phyloP scores from a whole-genome alignment of 2,329 filamentous ascomycete species.

The Esteya vermicola region DNA sequence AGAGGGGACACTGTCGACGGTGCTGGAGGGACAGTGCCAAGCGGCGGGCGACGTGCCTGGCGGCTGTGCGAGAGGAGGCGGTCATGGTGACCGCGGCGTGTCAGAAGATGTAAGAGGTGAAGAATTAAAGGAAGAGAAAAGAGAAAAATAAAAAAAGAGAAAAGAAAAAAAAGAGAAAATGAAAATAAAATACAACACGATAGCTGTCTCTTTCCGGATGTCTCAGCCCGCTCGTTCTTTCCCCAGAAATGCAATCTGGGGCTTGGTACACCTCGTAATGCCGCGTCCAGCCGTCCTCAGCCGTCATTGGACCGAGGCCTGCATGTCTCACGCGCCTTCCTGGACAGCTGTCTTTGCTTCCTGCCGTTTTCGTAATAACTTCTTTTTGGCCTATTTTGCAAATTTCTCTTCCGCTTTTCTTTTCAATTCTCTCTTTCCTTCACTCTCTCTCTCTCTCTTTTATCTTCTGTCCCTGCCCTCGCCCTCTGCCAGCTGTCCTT shows the following conservation, averaged over 20 bases:
- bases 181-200: too few species aligned
- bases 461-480: neutral
- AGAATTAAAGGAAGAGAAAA: too few species aligned
- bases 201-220: too few species aligned
- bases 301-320: neutral
- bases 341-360: neutral
- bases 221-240: neutral
- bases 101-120: neutral
- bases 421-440: neutral
- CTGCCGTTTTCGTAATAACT: too few species aligned
- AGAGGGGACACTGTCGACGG: too few species aligned
- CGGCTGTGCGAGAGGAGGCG: too few species aligned
- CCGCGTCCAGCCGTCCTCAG: neutral
- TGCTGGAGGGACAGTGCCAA: too few species aligned
- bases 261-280: neutral
- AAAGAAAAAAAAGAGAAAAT: too few species aligned
- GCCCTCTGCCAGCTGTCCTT: neutral
- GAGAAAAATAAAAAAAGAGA: too few species aligned
- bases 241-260: neutral
- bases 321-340: neutral
- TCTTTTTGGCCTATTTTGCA: neutral
- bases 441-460: conserved; percentile 1
- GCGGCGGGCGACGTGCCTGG: too few species aligned
- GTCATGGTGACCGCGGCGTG: neutral
- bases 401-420: neutral